These are phyloP conservation scores for Cutaneotrichosporon sp. DNA, from an alignment of 1,284 basidiomycete species.

Conservation along the genomic window DNA sequence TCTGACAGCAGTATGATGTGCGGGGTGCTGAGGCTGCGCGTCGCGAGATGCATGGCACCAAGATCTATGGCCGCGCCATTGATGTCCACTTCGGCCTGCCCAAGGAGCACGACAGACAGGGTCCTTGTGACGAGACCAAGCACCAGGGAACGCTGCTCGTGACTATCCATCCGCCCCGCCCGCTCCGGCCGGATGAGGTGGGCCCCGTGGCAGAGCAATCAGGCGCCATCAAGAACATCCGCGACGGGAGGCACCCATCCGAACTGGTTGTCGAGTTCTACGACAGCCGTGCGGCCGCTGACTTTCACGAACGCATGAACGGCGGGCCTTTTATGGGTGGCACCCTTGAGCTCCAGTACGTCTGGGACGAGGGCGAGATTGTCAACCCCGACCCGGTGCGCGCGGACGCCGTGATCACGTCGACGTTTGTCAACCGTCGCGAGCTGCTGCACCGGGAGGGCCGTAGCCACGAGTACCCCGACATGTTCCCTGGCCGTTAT, in stretches of 20 bases:
- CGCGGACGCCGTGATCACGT: conserved; percentile 12
- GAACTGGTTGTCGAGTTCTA: conserved; percentile 85
- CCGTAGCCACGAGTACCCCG: background rate
- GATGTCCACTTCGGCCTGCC: conserved; percentile 98
- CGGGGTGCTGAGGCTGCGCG: conserved; percentile 87
- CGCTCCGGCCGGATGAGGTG: conserved; percentile 79
- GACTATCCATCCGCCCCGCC: conserved; percentile 64
- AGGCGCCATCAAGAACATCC: conserved; percentile 84
- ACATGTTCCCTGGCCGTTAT: background rate
- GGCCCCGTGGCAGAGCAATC: conserved; percentile 78
- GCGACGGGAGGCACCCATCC: conserved; percentile 67
- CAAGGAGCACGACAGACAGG: conserved; percentile 72
- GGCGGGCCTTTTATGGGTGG: conserved; percentile 80
- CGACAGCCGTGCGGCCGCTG: conserved; percentile 77
- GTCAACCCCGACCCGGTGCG: conserved; percentile 38
- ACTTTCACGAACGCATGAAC: conserved; percentile 76
- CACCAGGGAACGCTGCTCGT: conserved; percentile 87
- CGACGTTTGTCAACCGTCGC: conserved; percentile 12
- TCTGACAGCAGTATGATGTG: conserved; percentile 70
- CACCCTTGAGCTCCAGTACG: conserved; percentile 79
- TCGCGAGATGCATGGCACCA: conserved; percentile 79
- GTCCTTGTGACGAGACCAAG: conserved; percentile 77
- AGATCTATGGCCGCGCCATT: conserved; percentile 84
- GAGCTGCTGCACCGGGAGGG: conserved; percentile 14
- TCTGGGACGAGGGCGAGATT: conserved; percentile 71